These are phyloP conservation scores for Mycena amicta DNA, from an alignment of 768 basidiomycete genomes.

Conservation along the genomic window DNA sequence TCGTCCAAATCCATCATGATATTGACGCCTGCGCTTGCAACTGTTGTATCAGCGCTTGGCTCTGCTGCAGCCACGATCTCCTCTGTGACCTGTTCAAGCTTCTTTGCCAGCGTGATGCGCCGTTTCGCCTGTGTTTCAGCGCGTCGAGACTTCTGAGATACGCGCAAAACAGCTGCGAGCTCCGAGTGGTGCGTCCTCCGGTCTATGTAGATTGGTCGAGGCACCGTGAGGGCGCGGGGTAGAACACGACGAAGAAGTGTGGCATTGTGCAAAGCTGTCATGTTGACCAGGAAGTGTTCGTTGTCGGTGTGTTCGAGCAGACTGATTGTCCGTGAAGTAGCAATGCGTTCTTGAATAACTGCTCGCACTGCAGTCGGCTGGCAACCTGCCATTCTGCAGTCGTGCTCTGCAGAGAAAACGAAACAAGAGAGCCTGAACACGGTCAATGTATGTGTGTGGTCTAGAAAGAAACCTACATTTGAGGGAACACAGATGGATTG, in stretches of 20 bases:
- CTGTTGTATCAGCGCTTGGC: too few relatives aligned
- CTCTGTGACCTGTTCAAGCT: too few relatives aligned
- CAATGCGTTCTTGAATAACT: slow-evolving; percentile 21
- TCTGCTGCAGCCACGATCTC: too few relatives aligned
- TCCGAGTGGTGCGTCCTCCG: slow-evolving; percentile 1
- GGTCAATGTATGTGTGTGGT: slow-evolving; percentile 6
- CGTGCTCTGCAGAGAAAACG: slow-evolving; percentile 22
- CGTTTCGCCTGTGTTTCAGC: slow-evolving; percentile 1
- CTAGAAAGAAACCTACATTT: background rate
- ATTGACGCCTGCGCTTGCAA: too few relatives aligned
- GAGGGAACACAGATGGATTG: background rate
- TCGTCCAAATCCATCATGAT: background rate
- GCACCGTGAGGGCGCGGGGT: background rate
- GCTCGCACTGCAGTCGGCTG: slow-evolving; percentile 10
- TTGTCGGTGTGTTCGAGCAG: slow-evolving; percentile 26
- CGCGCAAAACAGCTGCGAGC: background rate
- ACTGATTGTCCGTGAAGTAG: slow-evolving; percentile 2
- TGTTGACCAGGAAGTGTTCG: slow-evolving; percentile 28
- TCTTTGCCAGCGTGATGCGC: background rate
- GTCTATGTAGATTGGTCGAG: background rate
- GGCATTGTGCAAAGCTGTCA: slow-evolving; percentile 31
- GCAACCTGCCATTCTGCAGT: slow-evolving; percentile 20
- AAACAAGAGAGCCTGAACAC: too few relatives aligned
- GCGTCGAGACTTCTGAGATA: background rate
- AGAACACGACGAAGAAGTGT: slow-evolving; percentile 17